Conservation (phyloP, 257 asterid species). For the Phtheirospermum japonicum region DNA sequence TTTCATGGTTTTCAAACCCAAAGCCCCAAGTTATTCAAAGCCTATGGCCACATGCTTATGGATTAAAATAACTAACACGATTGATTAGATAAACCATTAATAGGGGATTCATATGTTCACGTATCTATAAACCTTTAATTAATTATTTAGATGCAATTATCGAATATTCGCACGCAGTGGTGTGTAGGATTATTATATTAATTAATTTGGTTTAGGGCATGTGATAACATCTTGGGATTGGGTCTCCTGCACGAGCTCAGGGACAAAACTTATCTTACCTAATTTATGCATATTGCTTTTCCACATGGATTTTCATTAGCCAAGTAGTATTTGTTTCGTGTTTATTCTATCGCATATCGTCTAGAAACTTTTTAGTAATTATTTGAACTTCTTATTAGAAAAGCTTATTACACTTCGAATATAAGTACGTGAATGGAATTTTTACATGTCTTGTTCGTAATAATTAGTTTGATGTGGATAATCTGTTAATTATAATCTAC, state of each 20-base stretch:
- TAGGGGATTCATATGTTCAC: conserved; percentile 35
- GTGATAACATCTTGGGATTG: conserved; percentile 82
- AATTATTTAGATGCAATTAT: conserved; percentile 40
- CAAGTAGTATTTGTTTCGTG: no score
- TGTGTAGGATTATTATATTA: conserved; percentile 37
- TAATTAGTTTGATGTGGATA: no score
- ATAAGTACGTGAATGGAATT: no score
- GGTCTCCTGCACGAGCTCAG: conserved; percentile 40
- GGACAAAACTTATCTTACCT: conserved; percentile 43
- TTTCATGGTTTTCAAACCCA: conserved; percentile 27
- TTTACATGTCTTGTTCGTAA: no score
- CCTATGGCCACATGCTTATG: conserved; percentile 49
- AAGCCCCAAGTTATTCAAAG: conserved; percentile 44
- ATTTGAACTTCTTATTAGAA: no score
- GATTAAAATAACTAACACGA: conserved; percentile 21
- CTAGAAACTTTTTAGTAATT: no score
- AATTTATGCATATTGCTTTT: neutral
- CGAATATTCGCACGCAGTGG: conserved; percentile 89
- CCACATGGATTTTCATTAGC: no score
- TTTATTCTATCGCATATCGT: no score
- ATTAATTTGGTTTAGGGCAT: conserved; percentile 34
- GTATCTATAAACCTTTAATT: conserved; percentile 27
- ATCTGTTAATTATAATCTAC: no score
- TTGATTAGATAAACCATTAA: conserved; percentile 46
- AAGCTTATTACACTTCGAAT: no score